Percentiles rank a stretch among this genome's conserved stretches.
Evolutionary conservation across 2,329 filamentous ascomycete genomes (phyloP).

Genomic region (Xylaria sp.): DNA sequence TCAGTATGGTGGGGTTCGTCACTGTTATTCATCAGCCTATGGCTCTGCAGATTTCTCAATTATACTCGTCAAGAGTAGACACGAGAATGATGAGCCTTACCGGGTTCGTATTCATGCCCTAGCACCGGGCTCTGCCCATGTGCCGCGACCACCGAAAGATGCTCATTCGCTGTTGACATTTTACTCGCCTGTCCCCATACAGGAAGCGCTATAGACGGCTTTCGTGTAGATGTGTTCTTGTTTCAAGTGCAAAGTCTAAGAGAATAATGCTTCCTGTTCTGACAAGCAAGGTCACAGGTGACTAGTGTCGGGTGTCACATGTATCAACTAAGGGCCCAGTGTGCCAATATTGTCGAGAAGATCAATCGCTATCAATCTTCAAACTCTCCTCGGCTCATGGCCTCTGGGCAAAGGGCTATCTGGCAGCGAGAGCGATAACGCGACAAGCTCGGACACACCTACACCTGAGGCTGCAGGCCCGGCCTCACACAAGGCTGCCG

Average conservation of each 20-base stretch:
- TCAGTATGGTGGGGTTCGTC: conserved; percentile 5
- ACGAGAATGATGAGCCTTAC: conserved; percentile 23
- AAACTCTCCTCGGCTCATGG: conserved; percentile 6
- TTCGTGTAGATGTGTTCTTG: not conserved
- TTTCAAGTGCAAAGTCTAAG: not conserved
- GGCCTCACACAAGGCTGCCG: conserved; percentile 8
- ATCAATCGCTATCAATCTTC: not conserved
- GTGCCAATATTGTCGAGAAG: not conserved
- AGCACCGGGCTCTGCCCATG: conserved; percentile 29
- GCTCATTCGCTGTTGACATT: conserved; percentile 21
- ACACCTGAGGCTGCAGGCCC: not conserved
- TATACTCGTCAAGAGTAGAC: not conserved
- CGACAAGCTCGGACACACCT: not conserved
- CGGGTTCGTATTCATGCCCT: conserved; percentile 9
- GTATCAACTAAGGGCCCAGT: not conserved
- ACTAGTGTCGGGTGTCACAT: not conserved
- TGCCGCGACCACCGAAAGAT: not conserved
- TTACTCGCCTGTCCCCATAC: not conserved
- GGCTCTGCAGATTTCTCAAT: not conserved
- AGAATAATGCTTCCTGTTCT: not conserved
- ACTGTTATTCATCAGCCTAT: conserved; percentile 22
- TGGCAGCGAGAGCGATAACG: conserved; percentile 4
- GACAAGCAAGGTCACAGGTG: not conserved
- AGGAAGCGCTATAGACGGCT: not conserved
- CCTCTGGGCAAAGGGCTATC: not conserved